Base-by-base conservation (phyloP, 2,329 filamentous ascomycete species). In the Penicillium sp. region DNA sequence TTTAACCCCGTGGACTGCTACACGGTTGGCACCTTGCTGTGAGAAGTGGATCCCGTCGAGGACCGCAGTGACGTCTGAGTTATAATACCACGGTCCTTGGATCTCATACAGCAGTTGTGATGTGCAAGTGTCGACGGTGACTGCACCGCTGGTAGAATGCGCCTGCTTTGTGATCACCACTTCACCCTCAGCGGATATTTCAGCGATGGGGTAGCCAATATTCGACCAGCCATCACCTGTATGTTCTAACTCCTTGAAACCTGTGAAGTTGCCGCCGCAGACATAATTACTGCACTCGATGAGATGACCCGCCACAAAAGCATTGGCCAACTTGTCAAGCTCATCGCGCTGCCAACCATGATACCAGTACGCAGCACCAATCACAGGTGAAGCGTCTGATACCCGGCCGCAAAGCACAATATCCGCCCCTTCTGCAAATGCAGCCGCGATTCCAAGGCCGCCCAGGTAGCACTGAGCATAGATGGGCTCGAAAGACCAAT, bases 61-160 rank as follows among this genome's bases (percentile, higher is more conserved):
- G 13, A 81, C 62, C 0, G 82, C 82, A 0, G 79, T 83, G 29
- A 84, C 82, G 57, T 85, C 83, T 0, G 77, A 80, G 68, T 84
- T 84, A 72, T 77, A 82, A 64, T 85, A 85, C 73, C 77, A 79
- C 0, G 79, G 79, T 5, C 81, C 81, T 59, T 83, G 80, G 14
- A 83, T 79, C 64, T 83, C 81, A 61, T 83, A 84, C 2, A 84
- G 61, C 2, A 83, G 69, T 56, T 84, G 82, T 3, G 77, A 79
- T 0, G 76, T 77, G 52, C 81, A 79, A 0, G 81, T 84, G 50
- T 83, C 77, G 7, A 79, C 75, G 1, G 72, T 76, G 16, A 79
- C 71, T 2, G 70, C 59, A n/a, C 79, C 77, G 2, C 73, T 74
- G 1, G 63, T 65, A 1, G 57, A 14, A 53, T 69, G 65, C 7